phyloP scores from a whole-genome alignment of 2,329 filamentous ascomycete genomes.

The Pezicula radicicola region DNA sequence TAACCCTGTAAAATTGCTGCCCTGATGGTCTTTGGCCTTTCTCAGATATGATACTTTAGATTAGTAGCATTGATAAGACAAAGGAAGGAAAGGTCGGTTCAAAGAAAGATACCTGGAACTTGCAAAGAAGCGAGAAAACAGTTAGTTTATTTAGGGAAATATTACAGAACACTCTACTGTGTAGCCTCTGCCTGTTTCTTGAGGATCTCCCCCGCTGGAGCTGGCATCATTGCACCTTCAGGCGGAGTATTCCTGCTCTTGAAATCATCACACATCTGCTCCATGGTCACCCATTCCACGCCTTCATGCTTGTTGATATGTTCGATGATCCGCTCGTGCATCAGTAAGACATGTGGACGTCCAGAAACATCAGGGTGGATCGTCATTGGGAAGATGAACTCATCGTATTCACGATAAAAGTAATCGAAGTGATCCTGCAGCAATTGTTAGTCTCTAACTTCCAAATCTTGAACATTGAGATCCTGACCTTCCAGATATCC shows the following conservation, averaged over 20 bases:
- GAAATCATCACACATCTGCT: constrained; percentile 68
- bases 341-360: constrained; percentile 67
- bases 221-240: constrained; percentile 56
- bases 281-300: constrained; percentile 65
- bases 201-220: constrained; percentile 19
- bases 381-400: constrained; percentile 75
- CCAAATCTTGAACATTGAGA: constrained; percentile 2
- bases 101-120: too few relatives aligned
- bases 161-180: neutral
- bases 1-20: too few relatives aligned
- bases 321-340: constrained; percentile 72
- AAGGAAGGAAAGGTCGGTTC: too few relatives aligned
- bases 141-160: too few relatives aligned
- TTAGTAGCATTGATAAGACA: too few relatives aligned
- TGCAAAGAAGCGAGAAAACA: too few relatives aligned
- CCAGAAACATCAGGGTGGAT: constrained; percentile 74
- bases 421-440: constrained; percentile 61
- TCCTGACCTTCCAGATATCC: constrained; percentile 37
- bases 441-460: neutral
- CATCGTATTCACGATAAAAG: constrained; percentile 74
- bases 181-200: neutral
- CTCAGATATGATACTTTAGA: too few relatives aligned
- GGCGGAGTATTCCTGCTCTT: constrained; percentile 58
- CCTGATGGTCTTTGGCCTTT: too few relatives aligned
- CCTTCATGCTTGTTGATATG: constrained; percentile 57